phyloP scores from a whole-genome alignment of 2,329 filamentous ascomycete genomes.

The Cordyceps pruinosa region DNA sequence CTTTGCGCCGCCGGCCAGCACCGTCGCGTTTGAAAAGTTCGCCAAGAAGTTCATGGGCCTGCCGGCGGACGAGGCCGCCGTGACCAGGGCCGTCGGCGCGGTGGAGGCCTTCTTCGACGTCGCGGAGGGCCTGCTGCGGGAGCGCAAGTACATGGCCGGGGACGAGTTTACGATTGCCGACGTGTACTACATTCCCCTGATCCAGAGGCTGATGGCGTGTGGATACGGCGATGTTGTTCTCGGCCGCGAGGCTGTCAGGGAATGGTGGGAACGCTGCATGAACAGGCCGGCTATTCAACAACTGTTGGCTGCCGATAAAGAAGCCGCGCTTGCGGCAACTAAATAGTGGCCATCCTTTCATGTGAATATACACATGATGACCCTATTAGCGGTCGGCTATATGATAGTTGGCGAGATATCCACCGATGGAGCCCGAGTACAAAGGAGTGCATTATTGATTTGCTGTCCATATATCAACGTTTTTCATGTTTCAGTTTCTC shows the following conservation, averaged over 20 bases:
- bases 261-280: slow-evolving; percentile 35
- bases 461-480: too few species aligned
- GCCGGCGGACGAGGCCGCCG: slow-evolving; percentile 33
- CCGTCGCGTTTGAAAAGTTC: slow-evolving; percentile 38
- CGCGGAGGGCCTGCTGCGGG: slow-evolving; percentile 31
- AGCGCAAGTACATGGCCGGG: slow-evolving; percentile 37
- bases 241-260: slow-evolving; percentile 29
- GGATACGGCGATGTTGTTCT: slow-evolving; percentile 31
- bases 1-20: slow-evolving; percentile 37
- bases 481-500: too few species aligned
- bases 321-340: slow-evolving; percentile 33
- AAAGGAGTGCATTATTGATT: too few species aligned
- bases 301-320: slow-evolving; percentile 29
- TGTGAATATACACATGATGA: too few species aligned
- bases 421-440: too few species aligned
- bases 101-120: slow-evolving; percentile 38
- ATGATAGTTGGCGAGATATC: too few species aligned
- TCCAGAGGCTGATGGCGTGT: slow-evolving; percentile 34
- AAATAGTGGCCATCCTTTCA: too few species aligned
- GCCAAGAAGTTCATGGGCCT: slow-evolving; percentile 37
- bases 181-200: slow-evolving; percentile 40
- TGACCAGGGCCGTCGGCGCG: slow-evolving; percentile 29
- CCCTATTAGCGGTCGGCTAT: too few species aligned
- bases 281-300: slow-evolving; percentile 31
- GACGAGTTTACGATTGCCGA: slow-evolving; percentile 36